phyloP scores from a whole-genome alignment of 2,329 filamentous ascomycete species.

The Mycosphaerella sp. region DNA sequence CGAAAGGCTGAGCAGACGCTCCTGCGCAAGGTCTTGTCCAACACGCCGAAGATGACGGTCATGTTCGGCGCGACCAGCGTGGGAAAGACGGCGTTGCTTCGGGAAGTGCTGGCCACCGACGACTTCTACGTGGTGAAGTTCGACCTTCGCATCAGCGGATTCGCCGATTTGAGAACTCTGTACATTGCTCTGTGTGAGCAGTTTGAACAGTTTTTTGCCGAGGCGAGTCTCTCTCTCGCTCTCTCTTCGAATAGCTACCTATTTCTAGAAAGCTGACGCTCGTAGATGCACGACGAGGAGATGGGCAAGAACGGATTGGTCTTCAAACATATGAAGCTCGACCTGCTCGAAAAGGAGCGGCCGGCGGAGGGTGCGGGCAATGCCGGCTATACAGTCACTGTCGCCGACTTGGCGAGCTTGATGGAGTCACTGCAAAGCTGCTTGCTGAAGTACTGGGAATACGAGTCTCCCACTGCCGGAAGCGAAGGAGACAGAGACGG shows the following conservation, averaged over 20 bases:
- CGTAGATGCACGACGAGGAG: constrained; percentile 17
- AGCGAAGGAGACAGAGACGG: background rate
- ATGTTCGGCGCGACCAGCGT: constrained; percentile 20
- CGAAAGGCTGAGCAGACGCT: constrained; percentile 15
- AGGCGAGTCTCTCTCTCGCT: background rate
- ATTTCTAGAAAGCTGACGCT: background rate
- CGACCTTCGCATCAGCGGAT: constrained; percentile 18
- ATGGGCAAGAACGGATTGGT: constrained; percentile 20
- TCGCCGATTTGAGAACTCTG: constrained; percentile 18
- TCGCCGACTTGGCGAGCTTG: constrained; percentile 18
- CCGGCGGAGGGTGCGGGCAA: constrained; percentile 13
- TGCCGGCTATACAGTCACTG: constrained; percentile 14
- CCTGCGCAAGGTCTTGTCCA: constrained; percentile 14
- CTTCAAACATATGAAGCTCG: constrained; percentile 16
- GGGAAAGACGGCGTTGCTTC: constrained; percentile 19
- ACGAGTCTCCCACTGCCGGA: constrained; percentile 7
- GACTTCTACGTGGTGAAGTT: constrained; percentile 22
- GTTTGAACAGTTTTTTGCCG: constrained; percentile 16
- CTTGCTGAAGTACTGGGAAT: constrained; percentile 19
- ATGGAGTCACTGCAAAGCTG: constrained; percentile 21
- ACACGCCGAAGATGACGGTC: constrained; percentile 18
- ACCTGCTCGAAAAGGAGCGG: constrained; percentile 17
- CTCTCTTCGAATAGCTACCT: background rate
- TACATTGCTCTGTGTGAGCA: constrained; percentile 19
- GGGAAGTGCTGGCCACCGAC: constrained; percentile 19